Evolutionary conservation across 768 basidiomycete genomes (phyloP), one percentile per base, ranked within the genome.

Genomic region (Leccinum rimulosum): DNA sequence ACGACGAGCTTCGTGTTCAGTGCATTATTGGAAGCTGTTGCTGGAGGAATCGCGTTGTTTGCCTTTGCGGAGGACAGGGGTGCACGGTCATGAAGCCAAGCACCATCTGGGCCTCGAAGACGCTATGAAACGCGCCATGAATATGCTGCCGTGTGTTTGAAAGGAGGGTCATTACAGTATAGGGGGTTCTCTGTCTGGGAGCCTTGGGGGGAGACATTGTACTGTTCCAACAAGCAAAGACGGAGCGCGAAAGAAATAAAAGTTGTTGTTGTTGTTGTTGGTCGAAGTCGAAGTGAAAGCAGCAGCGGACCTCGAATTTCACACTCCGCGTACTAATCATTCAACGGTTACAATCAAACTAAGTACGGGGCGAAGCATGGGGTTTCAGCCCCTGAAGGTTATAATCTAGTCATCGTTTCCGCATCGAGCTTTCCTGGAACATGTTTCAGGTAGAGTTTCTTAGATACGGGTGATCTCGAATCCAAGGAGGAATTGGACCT

Each of bases 41-140:
- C 58, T 30, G 64, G 56, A 25, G 67, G 47, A 58, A 66, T 69
- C 22, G 60, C 58, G 38, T 64, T 62, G 65, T 70, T 73, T 54
- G 65, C 64, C 17, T 64, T 66, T 50, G 60, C 64, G 52, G 70
- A 70, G 67, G 56, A 76, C 74, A 53, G 76, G 22, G 84, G 83
- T 50, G 85, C 87, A 72, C 81, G 86, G 81, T 92, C 90, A 73
- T 92, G 90, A 28, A 85, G 67, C 90, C 90, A 91, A 68, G 82
- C 80, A 58, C 84, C 86, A 47, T 89, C 85, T 25, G 77, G 76
- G 56, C 77, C 79, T 63, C 76, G 71, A 70, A 87, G 85, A 64
- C 87, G 85, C 87, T 88, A 62, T 25, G 25, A 58, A 56, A 65
- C 27, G 27, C 49, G 52, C n/a, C 12, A 25, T 64, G n/a, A 60